Conservation (phyloP, 2,329 filamentous ascomycete species). For the Lachnellula willkommii region DNA sequence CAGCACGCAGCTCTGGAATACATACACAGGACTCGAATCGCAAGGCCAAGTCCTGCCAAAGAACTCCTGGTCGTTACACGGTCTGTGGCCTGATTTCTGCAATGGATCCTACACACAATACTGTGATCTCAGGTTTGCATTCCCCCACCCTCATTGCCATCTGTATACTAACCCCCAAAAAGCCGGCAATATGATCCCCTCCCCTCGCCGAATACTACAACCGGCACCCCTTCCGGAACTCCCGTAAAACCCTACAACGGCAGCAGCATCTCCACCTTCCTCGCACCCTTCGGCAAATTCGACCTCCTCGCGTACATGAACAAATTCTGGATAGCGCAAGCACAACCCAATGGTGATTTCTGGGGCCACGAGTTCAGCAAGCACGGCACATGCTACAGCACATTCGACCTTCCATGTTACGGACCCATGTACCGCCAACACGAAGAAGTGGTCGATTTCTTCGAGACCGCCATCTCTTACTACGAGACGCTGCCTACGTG, state of each 20-base stretch:
- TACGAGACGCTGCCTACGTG: conserved; percentile 56
- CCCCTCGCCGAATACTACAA: conserved; percentile 59
- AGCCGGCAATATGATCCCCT: conserved; percentile 58
- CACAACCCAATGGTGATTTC: conserved; percentile 51
- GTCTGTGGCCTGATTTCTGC: conserved; percentile 41
- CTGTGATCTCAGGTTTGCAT: conserved; percentile 48
- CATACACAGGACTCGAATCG: conserved; percentile 55
- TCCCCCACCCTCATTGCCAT: too few relatives aligned
- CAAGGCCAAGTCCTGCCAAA: conserved; percentile 53
- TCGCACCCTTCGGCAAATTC: conserved; percentile 51
- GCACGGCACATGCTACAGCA: conserved; percentile 63
- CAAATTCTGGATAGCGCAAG: conserved; percentile 57
- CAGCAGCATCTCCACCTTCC: conserved; percentile 51
- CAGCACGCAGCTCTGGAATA: conserved; percentile 60
- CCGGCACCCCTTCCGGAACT: conserved; percentile 45
- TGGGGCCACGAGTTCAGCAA: conserved; percentile 66
- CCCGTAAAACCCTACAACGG: conserved; percentile 55
- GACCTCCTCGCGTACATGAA: conserved; percentile 63
- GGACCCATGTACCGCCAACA: conserved; percentile 51
- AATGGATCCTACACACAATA: conserved; percentile 60
- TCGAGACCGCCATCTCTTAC: conserved; percentile 54
- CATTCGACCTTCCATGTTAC: conserved; percentile 61
- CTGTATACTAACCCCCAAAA: background rate
- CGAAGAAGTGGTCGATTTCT: conserved; percentile 58
- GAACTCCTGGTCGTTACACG: conserved; percentile 49